Conservation (phyloP, 2,329 filamentous ascomycete genomes). For the Chaetomium olivaceum region DNA sequence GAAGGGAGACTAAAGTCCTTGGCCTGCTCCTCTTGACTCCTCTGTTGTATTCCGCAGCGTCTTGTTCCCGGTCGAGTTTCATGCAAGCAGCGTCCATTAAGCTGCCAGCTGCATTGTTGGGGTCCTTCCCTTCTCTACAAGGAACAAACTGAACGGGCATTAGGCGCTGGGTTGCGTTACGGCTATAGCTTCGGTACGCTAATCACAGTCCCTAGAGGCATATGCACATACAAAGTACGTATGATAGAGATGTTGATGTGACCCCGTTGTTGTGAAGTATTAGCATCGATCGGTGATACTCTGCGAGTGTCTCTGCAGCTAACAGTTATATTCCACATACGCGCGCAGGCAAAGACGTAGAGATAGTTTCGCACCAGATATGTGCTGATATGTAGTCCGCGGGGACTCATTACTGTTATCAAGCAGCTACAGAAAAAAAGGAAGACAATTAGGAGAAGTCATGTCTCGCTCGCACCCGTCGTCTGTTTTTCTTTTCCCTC, state of each 20-base stretch:
- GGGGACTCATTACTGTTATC: background rate
- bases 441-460: background rate
- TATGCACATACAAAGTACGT: background rate
- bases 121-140: too few species aligned
- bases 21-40: background rate
- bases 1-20: background rate
- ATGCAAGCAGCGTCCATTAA: too few species aligned
- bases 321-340: too few species aligned
- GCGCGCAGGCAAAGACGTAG: background rate
- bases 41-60: too few species aligned
- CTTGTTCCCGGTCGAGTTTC: too few species aligned
- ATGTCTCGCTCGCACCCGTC: conserved; percentile 4
- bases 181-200: too few species aligned
- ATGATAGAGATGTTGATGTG: background rate
- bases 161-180: too few species aligned
- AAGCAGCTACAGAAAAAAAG: background rate
- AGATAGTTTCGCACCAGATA: background rate
- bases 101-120: too few species aligned
- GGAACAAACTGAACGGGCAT: too few species aligned
- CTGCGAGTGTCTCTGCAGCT: too few species aligned
- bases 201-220: background rate
- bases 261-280: too few species aligned
- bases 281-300: too few species aligned
- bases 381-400: background rate
- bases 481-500: conserved; percentile 11